A percentile compares a stretch with the other conserved stretches of the same genome.
These are phyloP conservation scores for Ophiocytium majus DNA, from an alignment of 352 stramenopile species.

Conservation along the genomic window DNA sequence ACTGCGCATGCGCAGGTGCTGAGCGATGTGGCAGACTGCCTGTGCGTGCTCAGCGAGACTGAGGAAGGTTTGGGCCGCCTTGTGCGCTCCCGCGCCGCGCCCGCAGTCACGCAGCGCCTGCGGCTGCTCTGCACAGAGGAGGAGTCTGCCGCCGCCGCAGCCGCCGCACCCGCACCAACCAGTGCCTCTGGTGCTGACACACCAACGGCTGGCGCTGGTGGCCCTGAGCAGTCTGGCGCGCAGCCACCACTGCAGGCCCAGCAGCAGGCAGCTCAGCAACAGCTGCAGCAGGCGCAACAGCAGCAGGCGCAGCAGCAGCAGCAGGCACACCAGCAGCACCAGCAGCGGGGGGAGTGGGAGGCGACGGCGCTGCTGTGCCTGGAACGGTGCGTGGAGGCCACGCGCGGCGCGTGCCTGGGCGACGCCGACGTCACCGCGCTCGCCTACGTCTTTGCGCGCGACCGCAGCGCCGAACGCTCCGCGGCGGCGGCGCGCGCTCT, in stretches of 20 bases:
- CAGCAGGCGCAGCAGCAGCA: not conserved
- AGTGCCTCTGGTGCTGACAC: not conserved
- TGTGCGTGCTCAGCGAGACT: slow-evolving; percentile 26
- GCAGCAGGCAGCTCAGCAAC: not conserved
- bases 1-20: slow-evolving; percentile 31
- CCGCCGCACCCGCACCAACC: not conserved
- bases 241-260: not conserved
- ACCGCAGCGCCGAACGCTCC: not conserved
- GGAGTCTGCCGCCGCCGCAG: not conserved
- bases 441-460: slow-evolving; percentile 29
- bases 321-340: not conserved
- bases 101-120: slow-evolving; percentile 25
- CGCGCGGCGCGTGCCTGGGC: slow-evolving; percentile 37
- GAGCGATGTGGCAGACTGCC: slow-evolving; percentile 33
- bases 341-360: slow-evolving; percentile 16
- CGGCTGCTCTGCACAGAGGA: not conserved
- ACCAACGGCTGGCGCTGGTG: not conserved
- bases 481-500: not conserved
- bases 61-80: slow-evolving; percentile 35
- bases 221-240: no score
- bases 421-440: slow-evolving; percentile 28
- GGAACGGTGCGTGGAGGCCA: slow-evolving; percentile 31
- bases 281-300: not conserved
- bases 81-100: slow-evolving; percentile 36
- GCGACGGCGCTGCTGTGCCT: slow-evolving; percentile 33